Conservation (phyloP, 1,284 basidiomycete genomes). For the Melampsora medusae region DNA sequence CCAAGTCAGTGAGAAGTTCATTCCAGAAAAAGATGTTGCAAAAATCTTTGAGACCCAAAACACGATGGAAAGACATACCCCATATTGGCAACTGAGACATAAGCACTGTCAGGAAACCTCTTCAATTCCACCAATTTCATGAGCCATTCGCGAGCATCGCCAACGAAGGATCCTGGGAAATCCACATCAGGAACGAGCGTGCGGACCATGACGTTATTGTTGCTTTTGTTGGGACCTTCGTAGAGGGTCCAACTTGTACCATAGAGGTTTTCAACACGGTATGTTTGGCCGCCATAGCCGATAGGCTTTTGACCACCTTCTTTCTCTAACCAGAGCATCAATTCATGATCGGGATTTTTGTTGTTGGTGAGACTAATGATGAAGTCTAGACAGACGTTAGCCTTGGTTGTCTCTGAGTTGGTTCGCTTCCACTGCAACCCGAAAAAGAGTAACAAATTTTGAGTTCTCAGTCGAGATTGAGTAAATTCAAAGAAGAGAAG, state of each 20-base stretch:
- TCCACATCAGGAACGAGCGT: not conserved
- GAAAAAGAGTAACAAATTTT: no score
- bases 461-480: not conserved
- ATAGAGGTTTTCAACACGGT: not conserved
- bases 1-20: not conserved
- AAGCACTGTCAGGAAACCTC: not conserved
- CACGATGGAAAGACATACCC: not conserved
- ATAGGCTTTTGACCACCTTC: constrained; percentile 8
- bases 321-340: not conserved
- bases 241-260: not conserved
- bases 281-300: not conserved
- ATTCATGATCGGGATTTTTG: not conserved
- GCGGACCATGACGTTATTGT: not conserved
- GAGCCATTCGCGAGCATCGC: not conserved
- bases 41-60: not conserved
- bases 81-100: not conserved
- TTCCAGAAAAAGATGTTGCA: not conserved
- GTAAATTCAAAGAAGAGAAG: not conserved
- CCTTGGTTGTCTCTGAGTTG: not conserved
- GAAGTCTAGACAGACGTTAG: not conserved
- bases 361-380: not conserved
- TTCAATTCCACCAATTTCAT: not conserved
- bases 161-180: not conserved
- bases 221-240: not conserved
- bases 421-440: not conserved